phyloP scores from a whole-genome alignment of 2,329 filamentous ascomycete genomes.

The Capronia epimyces region DNA sequence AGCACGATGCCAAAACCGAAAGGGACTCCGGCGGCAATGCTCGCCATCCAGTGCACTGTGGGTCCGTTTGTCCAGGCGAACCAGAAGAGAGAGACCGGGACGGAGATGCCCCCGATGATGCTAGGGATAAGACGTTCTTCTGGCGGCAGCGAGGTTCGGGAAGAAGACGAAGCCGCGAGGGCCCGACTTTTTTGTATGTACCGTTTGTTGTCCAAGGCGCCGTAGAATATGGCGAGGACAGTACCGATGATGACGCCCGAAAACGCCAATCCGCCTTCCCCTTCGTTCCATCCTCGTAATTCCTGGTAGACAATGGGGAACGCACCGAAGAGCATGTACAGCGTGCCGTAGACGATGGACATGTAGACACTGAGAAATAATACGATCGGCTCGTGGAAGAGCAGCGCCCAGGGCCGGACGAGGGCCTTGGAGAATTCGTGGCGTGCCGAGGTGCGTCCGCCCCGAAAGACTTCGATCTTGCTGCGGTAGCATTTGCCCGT shows the following conservation, averaged over 20 bases:
- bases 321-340: constrained; percentile 37
- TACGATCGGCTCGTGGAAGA: constrained; percentile 39
- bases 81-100: constrained; percentile 78
- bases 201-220: constrained; percentile 43
- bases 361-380: constrained; percentile 35
- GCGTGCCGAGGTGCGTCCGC: constrained; percentile 58
- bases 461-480: constrained; percentile 53
- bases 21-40: constrained; percentile 47
- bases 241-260: constrained; percentile 47
- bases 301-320: constrained; percentile 38
- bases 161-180: constrained; percentile 38
- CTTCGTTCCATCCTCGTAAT: constrained; percentile 34
- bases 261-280: constrained; percentile 32
- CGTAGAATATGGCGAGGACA: constrained; percentile 38
- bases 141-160: constrained; percentile 61
- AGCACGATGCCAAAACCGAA: constrained; percentile 54
- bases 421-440: constrained; percentile 57
- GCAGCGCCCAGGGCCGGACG: constrained; percentile 42
- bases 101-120: constrained; percentile 65
- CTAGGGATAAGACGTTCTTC: constrained; percentile 75
- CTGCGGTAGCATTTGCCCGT: constrained; percentile 50
- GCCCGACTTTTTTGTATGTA: constrained; percentile 34
- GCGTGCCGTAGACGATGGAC: constrained; percentile 35
- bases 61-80: constrained; percentile 80
- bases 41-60: constrained; percentile 40